Evolutionary conservation across 257 asterid genomes (phyloP).

Genomic region (Nicotiana undulata): DNA sequence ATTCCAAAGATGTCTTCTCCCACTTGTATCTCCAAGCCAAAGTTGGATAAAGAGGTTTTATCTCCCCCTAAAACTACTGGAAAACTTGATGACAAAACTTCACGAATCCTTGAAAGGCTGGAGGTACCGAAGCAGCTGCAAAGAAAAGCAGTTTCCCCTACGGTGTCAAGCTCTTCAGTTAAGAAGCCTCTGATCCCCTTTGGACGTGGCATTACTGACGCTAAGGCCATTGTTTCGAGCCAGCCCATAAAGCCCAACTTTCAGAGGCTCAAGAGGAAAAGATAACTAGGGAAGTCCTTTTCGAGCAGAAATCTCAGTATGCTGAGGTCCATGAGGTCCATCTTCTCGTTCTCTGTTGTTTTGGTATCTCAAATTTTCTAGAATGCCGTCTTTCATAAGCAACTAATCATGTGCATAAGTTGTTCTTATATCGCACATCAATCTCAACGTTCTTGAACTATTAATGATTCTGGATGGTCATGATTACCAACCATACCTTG

Average conservation of each 20-base stretch:
- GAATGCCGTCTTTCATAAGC: not conserved
- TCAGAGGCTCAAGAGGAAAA: constrained; percentile 63
- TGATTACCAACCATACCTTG: not conserved
- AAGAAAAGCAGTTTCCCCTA: constrained; percentile 59
- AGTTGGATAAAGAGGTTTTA: constrained; percentile 28
- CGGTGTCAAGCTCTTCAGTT: constrained; percentile 30
- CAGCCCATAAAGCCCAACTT: constrained; percentile 79
- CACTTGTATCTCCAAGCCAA: constrained; percentile 30
- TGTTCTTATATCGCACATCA: not conserved
- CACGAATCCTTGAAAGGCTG: constrained; percentile 85
- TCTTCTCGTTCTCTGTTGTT: not conserved
- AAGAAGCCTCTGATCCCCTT: constrained; percentile 83
- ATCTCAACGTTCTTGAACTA: not conserved
- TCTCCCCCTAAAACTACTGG: constrained; percentile 46
- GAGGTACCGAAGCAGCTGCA: constrained; percentile 72
- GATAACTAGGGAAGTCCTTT: constrained; percentile 23
- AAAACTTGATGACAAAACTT: constrained; percentile 71
- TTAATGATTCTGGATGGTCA: not conserved
- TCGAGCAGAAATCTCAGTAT: not conserved
- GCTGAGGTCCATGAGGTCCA: constrained; percentile 18
- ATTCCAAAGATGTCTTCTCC: constrained; percentile 43
- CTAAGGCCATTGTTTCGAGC: constrained; percentile 33
- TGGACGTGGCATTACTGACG: constrained; percentile 25
- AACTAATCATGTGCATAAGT: not conserved
- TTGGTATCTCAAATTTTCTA: not conserved